Evolutionary conservation across 371 early-diverging fungal genomes (phyloP).

Genomic region (Parasitella parasitica): DNA sequence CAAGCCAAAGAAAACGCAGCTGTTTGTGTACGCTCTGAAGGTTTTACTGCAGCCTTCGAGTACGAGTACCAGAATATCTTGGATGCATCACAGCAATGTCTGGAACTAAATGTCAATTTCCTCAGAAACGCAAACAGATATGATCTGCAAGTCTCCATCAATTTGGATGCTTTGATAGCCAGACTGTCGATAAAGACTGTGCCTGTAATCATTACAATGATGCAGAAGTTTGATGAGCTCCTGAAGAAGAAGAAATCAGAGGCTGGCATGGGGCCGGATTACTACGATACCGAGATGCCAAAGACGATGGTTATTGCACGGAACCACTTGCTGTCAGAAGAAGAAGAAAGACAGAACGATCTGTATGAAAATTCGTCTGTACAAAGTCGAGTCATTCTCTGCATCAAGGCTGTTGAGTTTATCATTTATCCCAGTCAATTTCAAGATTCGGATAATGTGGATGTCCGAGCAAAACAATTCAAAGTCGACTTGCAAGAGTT

Average conservation of each 20-base stretch:
- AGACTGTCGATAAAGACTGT: constrained; percentile 62
- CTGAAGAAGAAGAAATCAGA: constrained; percentile 59
- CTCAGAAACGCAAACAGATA: constrained; percentile 3
- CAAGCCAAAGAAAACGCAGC: constrained; percentile 13
- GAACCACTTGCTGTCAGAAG: background rate
- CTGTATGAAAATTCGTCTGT: background rate
- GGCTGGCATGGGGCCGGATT: constrained; percentile 28
- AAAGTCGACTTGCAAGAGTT: constrained; percentile 21
- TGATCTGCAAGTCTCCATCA: constrained; percentile 17
- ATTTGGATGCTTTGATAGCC: constrained; percentile 28
- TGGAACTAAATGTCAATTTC: constrained; percentile 32
- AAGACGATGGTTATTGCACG: background rate
- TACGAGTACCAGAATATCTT: constrained; percentile 76
- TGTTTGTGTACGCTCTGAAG: constrained; percentile 23
- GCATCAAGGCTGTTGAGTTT: constrained; percentile 40
- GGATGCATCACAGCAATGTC: constrained; percentile 39
- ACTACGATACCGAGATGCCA: background rate
- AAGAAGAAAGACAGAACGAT: background rate
- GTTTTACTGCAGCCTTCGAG: constrained; percentile 51
- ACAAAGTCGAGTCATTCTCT: constrained; percentile 22
- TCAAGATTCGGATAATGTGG: constrained; percentile 72
- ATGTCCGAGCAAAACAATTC: constrained; percentile 40
- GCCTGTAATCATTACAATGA: constrained; percentile 63
- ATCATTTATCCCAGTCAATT: constrained; percentile 70
- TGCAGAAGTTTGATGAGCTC: constrained; percentile 47